These are phyloP conservation scores for Botryobasidium botryosum DNA, from an alignment of 768 basidiomycete species.

Conservation along the genomic window DNA sequence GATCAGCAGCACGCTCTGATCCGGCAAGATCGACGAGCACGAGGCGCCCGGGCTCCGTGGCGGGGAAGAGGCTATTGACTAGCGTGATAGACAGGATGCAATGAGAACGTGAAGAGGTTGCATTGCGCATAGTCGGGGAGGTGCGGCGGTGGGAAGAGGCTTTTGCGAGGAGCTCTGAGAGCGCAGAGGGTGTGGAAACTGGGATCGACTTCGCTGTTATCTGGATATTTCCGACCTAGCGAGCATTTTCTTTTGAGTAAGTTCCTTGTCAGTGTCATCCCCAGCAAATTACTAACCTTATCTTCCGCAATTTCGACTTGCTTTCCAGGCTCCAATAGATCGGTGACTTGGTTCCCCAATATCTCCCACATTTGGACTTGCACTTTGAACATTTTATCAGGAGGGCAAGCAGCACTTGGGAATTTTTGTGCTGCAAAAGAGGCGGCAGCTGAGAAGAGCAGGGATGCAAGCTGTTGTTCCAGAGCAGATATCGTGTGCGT, in stretches of 20 bases:
- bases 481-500: slow-evolving; percentile 21
- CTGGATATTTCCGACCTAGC: too few species aligned
- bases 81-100: slow-evolving; percentile 21
- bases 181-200: slow-evolving; percentile 18
- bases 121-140: too few species aligned
- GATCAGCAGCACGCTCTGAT: slow-evolving; percentile 23
- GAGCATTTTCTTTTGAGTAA: too few species aligned
- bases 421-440: slow-evolving; percentile 14
- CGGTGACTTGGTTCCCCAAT: slow-evolving; percentile 19
- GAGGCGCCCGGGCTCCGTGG: slow-evolving; percentile 21
- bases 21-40: slow-evolving; percentile 25
- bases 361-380: slow-evolving; percentile 22
- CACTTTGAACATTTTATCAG: slow-evolving; percentile 20
- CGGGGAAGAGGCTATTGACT: slow-evolving; percentile 21
- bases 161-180: slow-evolving; percentile 20
- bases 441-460: slow-evolving; percentile 18
- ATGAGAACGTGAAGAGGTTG: slow-evolving; percentile 21
- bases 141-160: slow-evolving; percentile 17
- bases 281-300: too few species aligned
- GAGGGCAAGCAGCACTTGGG: too few species aligned
- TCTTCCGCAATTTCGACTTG: too few species aligned
- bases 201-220: slow-evolving; percentile 17
- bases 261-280: too few species aligned
- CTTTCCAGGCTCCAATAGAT: too few species aligned
- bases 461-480: slow-evolving; percentile 21